Evolutionary conservation across 2,329 filamentous ascomycete genomes (phyloP), one percentile per base, ranked within the genome.

Genomic region (Neocucurbitaria cava): DNA sequence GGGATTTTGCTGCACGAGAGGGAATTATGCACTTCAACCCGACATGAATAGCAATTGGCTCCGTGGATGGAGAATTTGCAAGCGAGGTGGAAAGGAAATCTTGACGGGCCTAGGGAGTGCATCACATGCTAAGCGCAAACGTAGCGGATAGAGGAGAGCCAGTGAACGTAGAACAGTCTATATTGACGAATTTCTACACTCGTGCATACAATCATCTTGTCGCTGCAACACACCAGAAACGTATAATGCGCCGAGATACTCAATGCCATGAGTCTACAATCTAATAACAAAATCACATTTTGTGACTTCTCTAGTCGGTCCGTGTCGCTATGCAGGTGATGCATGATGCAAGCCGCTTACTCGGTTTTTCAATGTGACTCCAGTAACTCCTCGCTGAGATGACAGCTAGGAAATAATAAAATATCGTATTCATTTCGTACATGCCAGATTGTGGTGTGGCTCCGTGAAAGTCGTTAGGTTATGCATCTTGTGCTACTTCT

Each of bases 181-280:
- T 38, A n/a, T 10, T 26, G 21, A 13, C 36, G 8, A 47, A 35
- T 26, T 15, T 28, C n/a, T 24, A 43, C 24, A 31, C 17, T 43
- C 28, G 15, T 30, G 39, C 33, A 42, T 53, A 42, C 38, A 44
- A 38, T 48, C 31, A 24, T 47, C 23, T 42, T 36, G 44, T 20
- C 11, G 20, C 23, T 46, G 31, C 41, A 30, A 15, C n/a, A 24
- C 3, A 15, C 5, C 24, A 31, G 13, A 18, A 7, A 28, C 41
- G 17, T 30, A 30, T 11, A 30, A 11, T 43, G 41, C 15, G 31
- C 17, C 21, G 24, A 3, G 21, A 23, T 39, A 30, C 24, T 24
- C 46, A 46, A 56, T 57, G 50, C 49, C 54, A 46, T 64, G 59
- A 54, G 47, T 60, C 56, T 66, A 60, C 53, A 48, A 36, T 67